These are phyloP conservation scores for Yamadazyma kanchanaburiensis DNA, from an alignment of 1,139 yeast genomes.

Conservation along the genomic window DNA sequence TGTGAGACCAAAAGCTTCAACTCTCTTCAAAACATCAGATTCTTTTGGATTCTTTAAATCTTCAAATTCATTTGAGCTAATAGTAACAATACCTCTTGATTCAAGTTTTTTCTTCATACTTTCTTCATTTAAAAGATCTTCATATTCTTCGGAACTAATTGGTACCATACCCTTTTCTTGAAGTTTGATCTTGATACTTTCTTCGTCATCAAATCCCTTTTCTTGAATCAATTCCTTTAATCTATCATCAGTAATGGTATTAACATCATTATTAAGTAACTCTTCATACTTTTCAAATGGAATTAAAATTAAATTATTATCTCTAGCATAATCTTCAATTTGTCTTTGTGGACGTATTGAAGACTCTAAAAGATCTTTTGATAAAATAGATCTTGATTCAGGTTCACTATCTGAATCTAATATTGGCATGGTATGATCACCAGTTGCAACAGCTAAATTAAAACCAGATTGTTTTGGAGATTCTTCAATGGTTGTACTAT, in stretches of 20 bases:
- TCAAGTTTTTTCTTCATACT: conserved; percentile 31
- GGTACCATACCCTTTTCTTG: conserved; percentile 27
- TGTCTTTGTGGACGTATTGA: conserved; percentile 13
- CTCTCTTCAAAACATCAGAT: conserved; percentile 17
- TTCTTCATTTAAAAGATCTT: conserved; percentile 26
- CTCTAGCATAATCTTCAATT: conserved; percentile 47
- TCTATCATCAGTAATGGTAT: conserved; percentile 20
- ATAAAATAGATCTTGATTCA: conserved; percentile 13
- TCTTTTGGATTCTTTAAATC: conserved; percentile 17
- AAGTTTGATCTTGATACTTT: conserved; percentile 31
- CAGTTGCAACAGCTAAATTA: conserved; percentile 11
- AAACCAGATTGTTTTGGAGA: conserved; percentile 12
- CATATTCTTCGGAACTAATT: conserved; percentile 23
- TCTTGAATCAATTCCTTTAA: conserved; percentile 20
- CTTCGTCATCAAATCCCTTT: conserved; percentile 31
- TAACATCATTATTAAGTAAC: conserved; percentile 22
- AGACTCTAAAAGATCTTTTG: conserved; percentile 19
- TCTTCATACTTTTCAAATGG: conserved; percentile 45
- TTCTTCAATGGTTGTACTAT: conserved; percentile 13
- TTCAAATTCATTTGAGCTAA: conserved; percentile 23
- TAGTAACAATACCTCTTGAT: conserved; percentile 31
- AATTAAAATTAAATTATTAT: conserved; percentile 38
- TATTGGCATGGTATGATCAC: conserved; percentile 21
- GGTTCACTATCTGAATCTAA: conserved; percentile 30
- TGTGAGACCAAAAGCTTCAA: conserved; percentile 7